A percentile compares a stretch with the other conserved stretches of the same genome.
Evolutionary conservation across 352 stramenopile species (phyloP).

Genomic region (Globisporangium lucens): DNA sequence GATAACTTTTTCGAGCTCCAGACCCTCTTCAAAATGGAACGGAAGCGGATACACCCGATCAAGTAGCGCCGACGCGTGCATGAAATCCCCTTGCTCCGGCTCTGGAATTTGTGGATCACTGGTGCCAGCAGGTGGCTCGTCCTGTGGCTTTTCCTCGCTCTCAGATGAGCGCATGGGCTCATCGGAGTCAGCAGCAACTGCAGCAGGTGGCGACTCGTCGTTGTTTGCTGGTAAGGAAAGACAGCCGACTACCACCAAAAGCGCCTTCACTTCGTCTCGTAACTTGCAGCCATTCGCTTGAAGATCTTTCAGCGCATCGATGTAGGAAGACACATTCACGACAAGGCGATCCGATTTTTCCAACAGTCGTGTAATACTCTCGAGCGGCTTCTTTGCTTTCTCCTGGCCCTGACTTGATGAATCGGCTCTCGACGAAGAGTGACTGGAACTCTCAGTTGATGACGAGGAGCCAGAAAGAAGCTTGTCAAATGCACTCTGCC

Average conservation of each 20-base stretch:
- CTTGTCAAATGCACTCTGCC: constrained; percentile 55
- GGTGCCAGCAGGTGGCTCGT: neutral
- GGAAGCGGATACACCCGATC: constrained; percentile 68
- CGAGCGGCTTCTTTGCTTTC: constrained; percentile 66
- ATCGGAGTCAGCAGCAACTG: constrained; percentile 11
- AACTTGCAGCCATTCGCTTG: constrained; percentile 42
- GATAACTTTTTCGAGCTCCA: constrained; percentile 54
- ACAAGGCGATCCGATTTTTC: constrained; percentile 57
- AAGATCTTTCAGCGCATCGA: constrained; percentile 51
- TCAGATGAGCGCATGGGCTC: neutral
- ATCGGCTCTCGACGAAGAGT: constrained; percentile 5
- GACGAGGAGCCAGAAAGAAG: constrained; percentile 37
- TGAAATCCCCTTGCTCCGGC: constrained; percentile 29
- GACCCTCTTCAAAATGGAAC: constrained; percentile 70
- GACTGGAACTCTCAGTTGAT: constrained; percentile 9
- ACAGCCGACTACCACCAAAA: constrained; percentile 59
- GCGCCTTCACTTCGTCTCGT: constrained; percentile 44
- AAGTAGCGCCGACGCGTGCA: constrained; percentile 48
- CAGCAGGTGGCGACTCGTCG: constrained; percentile 9
- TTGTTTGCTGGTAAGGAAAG: constrained; percentile 16
- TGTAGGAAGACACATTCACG: constrained; percentile 69
- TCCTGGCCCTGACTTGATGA: constrained; percentile 12
- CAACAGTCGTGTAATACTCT: constrained; percentile 59
- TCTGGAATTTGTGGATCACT: neutral
- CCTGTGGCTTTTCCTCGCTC: neutral